Evolutionary conservation across 2,329 filamentous ascomycete genomes (phyloP).

Genomic region (Lasiodiplodia sp.): DNA sequence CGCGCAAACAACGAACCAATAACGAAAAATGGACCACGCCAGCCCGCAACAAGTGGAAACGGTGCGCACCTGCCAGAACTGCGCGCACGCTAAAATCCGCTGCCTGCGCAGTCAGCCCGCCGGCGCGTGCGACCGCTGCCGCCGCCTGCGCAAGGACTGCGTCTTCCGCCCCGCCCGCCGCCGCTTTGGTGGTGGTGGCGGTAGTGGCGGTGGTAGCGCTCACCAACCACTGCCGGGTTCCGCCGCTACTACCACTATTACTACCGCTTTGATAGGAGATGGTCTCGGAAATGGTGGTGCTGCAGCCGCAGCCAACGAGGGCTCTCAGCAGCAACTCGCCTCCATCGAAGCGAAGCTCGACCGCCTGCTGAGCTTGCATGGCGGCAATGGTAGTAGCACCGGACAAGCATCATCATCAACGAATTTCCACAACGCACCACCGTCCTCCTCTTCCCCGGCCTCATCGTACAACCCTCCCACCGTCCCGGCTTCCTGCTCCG

Average conservation of each 20-base stretch:
- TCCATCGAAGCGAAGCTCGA: slow-evolving; percentile 8
- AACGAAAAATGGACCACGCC: background rate
- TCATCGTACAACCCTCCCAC: background rate
- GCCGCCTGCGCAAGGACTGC: slow-evolving; percentile 47
- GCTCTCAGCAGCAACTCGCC: background rate
- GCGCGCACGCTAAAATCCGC: slow-evolving; percentile 42
- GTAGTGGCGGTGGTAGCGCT: slow-evolving; percentile 34
- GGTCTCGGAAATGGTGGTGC: background rate
- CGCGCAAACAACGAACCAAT: background rate
- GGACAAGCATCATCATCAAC: background rate
- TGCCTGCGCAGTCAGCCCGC: slow-evolving; percentile 40
- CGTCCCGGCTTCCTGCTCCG: background rate
- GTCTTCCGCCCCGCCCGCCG: slow-evolving; percentile 45
- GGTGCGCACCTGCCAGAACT: slow-evolving; percentile 41
- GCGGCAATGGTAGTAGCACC: slow-evolving; percentile 30
- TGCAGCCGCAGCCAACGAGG: background rate
- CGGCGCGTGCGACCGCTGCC: slow-evolving; percentile 40
- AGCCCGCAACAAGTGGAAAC: background rate
- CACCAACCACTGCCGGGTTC: background rate
- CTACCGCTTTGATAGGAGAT: background rate
- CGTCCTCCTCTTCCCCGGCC: background rate
- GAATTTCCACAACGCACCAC: background rate
- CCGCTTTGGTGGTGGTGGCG: slow-evolving; percentile 47
- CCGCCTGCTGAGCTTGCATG: slow-evolving; percentile 8
- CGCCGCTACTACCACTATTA: background rate